These are phyloP conservation scores for Salvia miltiorrhiza DNA, from an alignment of 257 asterid species.

Conservation along the genomic window DNA sequence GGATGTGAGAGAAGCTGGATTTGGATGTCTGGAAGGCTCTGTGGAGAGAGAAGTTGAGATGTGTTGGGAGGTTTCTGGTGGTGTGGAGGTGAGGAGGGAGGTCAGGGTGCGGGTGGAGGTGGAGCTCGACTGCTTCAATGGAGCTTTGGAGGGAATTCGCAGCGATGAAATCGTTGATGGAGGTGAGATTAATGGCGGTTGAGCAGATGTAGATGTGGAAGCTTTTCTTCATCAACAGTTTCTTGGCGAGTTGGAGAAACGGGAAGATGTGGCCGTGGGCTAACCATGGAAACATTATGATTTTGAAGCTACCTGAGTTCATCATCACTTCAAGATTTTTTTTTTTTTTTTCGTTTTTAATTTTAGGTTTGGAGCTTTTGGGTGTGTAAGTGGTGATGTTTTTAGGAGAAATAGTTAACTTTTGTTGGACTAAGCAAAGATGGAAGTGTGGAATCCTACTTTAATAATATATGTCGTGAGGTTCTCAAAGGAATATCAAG, in stretches of 20 bases:
- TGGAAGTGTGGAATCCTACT: too few relatives aligned
- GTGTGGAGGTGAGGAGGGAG: constrained; percentile 49
- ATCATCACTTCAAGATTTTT: too few relatives aligned
- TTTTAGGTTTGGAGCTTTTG: too few relatives aligned
- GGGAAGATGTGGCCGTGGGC: constrained; percentile 42
- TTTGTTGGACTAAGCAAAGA: too few relatives aligned
- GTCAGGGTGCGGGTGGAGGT: constrained; percentile 28
- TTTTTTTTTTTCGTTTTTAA: too few relatives aligned
- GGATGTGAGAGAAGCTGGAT: constrained; percentile 24
- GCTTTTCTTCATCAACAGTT: constrained; percentile 5
- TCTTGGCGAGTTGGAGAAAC: constrained; percentile 39
- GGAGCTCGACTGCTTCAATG: too few relatives aligned
- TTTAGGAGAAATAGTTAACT: too few relatives aligned
- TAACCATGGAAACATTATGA: constrained; percentile 38
- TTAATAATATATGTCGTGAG: too few relatives aligned
- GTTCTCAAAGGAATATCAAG: too few relatives aligned
- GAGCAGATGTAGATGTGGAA: constrained; percentile 33
- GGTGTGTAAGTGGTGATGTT: too few relatives aligned
- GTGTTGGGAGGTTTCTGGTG: constrained; percentile 40
- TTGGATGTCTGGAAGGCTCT: constrained; percentile 28
- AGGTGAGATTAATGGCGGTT: constrained; percentile 29
- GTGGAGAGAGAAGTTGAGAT: constrained; percentile 22
- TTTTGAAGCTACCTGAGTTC: constrained; percentile 3
- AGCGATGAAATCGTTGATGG: constrained; percentile 17
- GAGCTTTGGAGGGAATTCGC: not conserved